Conservation (phyloP, 495 filamentous ascomycete genomes). For the Penicillium maclennaniae region DNA sequence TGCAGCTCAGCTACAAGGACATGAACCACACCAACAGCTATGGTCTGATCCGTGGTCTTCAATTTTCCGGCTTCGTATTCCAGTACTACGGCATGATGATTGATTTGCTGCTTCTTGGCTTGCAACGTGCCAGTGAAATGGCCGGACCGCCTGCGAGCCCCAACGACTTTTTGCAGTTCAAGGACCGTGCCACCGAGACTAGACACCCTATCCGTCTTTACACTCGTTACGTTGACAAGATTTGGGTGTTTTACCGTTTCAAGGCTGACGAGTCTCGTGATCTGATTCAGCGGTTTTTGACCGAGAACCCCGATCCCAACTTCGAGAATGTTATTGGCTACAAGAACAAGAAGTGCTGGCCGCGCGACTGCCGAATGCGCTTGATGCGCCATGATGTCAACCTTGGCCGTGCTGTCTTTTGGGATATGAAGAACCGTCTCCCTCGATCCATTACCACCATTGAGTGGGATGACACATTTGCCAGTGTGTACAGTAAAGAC, state of each 20-base stretch:
- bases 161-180: constrained; percentile 98
- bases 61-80: constrained; percentile 98
- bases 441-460: constrained; percentile 94
- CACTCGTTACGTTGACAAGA: constrained; percentile 95
- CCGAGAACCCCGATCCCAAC: constrained; percentile 97
- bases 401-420: constrained; percentile 95
- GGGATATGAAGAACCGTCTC: constrained; percentile 97
- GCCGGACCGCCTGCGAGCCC: constrained; percentile 94
- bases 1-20: constrained; percentile 98
- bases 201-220: constrained; percentile 95
- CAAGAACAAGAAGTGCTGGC: constrained; percentile 99
- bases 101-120: constrained; percentile 85
- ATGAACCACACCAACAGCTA: constrained; percentile 99
- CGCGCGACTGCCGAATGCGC: constrained; percentile 93
- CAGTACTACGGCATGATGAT: constrained; percentile 98
- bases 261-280: constrained; percentile 90
- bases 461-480: constrained; percentile 99
- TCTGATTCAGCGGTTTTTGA: constrained; percentile 95
- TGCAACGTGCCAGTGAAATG: constrained; percentile 94
- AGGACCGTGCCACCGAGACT: constrained; percentile 83
- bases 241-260: constrained; percentile 97
- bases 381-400: constrained; percentile 99
- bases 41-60: constrained; percentile 93
- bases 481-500: constrained; percentile 98
- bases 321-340: constrained; percentile 99